Conservation (phyloP, 345 rosid species). For the Lumnitzera racemosa region DNA sequence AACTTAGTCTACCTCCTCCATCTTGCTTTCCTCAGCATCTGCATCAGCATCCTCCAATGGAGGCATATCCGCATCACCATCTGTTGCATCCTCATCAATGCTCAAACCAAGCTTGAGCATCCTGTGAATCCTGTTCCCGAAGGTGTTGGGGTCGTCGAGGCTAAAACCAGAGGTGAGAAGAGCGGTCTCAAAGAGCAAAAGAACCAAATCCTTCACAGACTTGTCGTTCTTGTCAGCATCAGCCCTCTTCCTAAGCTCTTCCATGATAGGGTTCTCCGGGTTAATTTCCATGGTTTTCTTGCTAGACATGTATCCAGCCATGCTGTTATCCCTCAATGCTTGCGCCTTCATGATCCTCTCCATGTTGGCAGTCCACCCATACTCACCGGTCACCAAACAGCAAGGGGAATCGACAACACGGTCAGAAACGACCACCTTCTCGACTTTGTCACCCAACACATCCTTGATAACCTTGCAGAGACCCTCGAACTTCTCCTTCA, state of each 20-base stretch:
- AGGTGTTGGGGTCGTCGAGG: constrained; percentile 16
- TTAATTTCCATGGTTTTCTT: constrained; percentile 18
- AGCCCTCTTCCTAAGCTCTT: constrained; percentile 16
- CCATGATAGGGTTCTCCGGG: constrained; percentile 14
- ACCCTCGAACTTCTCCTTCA: constrained; percentile 12
- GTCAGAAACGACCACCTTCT: constrained; percentile 15
- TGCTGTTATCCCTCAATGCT: constrained; percentile 14
- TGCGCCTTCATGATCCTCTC: constrained; percentile 19
- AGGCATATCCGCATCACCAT: constrained; percentile 5
- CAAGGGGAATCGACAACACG: constrained; percentile 16
- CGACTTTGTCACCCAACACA: constrained; percentile 13
- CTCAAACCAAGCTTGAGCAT: constrained; percentile 10
- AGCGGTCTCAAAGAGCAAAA: constrained; percentile 13
- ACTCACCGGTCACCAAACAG: constrained; percentile 14
- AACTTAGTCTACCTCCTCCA: constrained; percentile 15
- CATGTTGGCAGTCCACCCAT: constrained; percentile 14
- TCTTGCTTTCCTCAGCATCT: constrained; percentile 12
- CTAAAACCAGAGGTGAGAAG: constrained; percentile 15
- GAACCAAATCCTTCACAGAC: constrained; percentile 12
- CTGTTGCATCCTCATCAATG: constrained; percentile 12
- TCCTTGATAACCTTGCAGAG: constrained; percentile 16
- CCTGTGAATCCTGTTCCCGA: constrained; percentile 15
- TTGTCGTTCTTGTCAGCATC: constrained; percentile 17
- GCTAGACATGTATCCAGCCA: constrained; percentile 14
- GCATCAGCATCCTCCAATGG: constrained; percentile 10